Evolutionary conservation across 495 filamentous ascomycete genomes (phyloP).

Genomic region (Trichoderma erinaceum): DNA sequence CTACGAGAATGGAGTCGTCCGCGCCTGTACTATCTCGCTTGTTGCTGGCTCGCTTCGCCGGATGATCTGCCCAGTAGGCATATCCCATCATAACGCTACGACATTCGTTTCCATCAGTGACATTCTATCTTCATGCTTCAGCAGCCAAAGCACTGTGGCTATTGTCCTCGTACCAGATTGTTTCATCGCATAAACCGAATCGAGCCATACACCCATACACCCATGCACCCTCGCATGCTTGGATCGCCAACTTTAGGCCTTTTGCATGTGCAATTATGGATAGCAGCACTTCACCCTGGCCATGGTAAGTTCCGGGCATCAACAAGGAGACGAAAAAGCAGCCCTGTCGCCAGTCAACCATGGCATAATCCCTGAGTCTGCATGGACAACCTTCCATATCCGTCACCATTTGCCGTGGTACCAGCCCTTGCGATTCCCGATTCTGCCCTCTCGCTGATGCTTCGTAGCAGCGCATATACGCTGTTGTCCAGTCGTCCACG

Average conservation of each 20-base stretch:
- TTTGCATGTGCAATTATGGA: background rate
- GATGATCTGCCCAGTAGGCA: background rate
- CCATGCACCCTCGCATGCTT: background rate
- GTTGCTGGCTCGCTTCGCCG: no score
- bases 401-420: background rate
- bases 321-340: background rate
- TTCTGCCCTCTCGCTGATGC: background rate
- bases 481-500: background rate
- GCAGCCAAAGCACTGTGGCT: background rate
- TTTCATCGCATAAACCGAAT: background rate
- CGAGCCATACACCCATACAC: constrained; percentile 1
- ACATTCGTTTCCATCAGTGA: background rate
- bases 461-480: background rate
- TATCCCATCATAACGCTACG: background rate
- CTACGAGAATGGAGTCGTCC: no score
- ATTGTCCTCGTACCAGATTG: background rate
- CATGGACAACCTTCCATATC: constrained; percentile 8
- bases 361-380: background rate
- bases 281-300: background rate
- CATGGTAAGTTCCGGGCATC: constrained; percentile 10
- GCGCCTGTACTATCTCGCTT: background rate
- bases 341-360: constrained; percentile 1
- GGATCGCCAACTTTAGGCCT: background rate
- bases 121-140: background rate
- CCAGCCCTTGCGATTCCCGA: background rate